Evolutionary conservation across 2,329 filamentous ascomycete genomes (phyloP).

Genomic region (Lasiodiplodia theobromae): DNA sequence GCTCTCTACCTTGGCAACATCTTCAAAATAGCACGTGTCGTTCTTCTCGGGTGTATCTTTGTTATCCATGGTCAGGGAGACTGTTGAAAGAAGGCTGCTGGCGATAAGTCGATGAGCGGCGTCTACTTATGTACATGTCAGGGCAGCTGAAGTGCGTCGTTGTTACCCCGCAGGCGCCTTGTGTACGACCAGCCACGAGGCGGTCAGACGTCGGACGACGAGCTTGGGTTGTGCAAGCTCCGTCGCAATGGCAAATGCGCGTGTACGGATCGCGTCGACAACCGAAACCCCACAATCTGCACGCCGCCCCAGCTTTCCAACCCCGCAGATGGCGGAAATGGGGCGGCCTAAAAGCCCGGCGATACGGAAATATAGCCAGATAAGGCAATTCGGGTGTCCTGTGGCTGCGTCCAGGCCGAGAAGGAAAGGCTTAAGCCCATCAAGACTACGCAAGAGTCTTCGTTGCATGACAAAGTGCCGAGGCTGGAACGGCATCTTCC

Average conservation of each 20-base stretch:
- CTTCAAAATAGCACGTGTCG: not conserved
- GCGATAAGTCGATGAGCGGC: not conserved
- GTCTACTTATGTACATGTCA: slow-evolving; percentile 2
- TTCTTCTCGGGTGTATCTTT: slow-evolving; percentile 13
- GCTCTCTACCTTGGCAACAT: not conserved
- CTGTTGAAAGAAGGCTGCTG: not conserved
- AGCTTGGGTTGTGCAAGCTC: slow-evolving; percentile 19
- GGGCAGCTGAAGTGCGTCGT: slow-evolving; percentile 3
- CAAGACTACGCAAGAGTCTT: slow-evolving; percentile 21
- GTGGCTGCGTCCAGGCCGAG: slow-evolving; percentile 8
- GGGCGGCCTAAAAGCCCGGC: not conserved
- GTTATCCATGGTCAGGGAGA: not conserved
- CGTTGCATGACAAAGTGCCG: slow-evolving; percentile 11
- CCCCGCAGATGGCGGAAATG: slow-evolving; percentile 16
- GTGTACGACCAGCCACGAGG: slow-evolving; percentile 1
- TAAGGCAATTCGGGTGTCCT: not conserved
- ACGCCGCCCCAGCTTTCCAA: slow-evolving; percentile 17
- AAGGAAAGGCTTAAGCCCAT: not conserved
- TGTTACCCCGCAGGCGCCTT: not conserved
- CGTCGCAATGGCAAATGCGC: not conserved
- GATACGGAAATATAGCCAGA: slow-evolving; percentile 3
- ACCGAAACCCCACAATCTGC: slow-evolving; percentile 2
- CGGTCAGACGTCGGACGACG: slow-evolving; percentile 2
- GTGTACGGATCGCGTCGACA: slow-evolving; percentile 6
- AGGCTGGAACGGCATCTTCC: slow-evolving; percentile 9